These are phyloP conservation scores for Fusarium abutilonis DNA, from an alignment of 2,329 filamentous ascomycete species.

Conservation along the genomic window DNA sequence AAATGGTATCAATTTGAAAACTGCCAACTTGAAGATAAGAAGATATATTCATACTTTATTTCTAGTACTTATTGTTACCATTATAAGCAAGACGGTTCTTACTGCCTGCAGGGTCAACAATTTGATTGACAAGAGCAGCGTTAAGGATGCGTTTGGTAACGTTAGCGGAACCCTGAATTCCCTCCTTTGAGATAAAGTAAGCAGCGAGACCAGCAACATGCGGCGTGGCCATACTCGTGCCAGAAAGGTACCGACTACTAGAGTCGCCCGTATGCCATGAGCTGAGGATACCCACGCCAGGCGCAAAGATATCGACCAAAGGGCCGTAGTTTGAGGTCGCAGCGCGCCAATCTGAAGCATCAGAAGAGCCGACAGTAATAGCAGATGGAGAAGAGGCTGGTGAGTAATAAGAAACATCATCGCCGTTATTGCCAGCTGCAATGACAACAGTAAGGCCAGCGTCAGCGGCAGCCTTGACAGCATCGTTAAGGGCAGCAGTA, in stretches of 20 bases:
- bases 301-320: conserved; percentile 14
- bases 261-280: not conserved
- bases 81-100: conserved; percentile 14
- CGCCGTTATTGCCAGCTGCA: not conserved
- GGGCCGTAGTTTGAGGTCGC: conserved; percentile 15
- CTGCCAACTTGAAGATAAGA: too few species aligned
- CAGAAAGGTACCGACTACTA: conserved; percentile 1
- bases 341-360: not conserved
- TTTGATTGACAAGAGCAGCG: not conserved
- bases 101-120: not conserved
- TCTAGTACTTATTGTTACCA: not conserved
- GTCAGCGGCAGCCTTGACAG: conserved; percentile 12
- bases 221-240: conserved; percentile 57
- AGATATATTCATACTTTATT: too few species aligned
- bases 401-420: conserved; percentile 1
- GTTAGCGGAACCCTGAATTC: not conserved
- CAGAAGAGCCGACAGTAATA: conserved; percentile 8
- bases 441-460: conserved; percentile 5
- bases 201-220: conserved; percentile 71
- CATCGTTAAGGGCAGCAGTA: not conserved
- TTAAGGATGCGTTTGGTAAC: conserved; percentile 17
- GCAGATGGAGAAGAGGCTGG: conserved; percentile 13
- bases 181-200: conserved; percentile 60
- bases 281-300: conserved; percentile 6
- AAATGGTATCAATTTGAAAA: too few species aligned